Percentiles rank a stretch among this genome's conserved stretches.
Evolutionary conservation across 768 basidiomycete species (phyloP).

Genomic region (Coprinopsis sp.): DNA sequence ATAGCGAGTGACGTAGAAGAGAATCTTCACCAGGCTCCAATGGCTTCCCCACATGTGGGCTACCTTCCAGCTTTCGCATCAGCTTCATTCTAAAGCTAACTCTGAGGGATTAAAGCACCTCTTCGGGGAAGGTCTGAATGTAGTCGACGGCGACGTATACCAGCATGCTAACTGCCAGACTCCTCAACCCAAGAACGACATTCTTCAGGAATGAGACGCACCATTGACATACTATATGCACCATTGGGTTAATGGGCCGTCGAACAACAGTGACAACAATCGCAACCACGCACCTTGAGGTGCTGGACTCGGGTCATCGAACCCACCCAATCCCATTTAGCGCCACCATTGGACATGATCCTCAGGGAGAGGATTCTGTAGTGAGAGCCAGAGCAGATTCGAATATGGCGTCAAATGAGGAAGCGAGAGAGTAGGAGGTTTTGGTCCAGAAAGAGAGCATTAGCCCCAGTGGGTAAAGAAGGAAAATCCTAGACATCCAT

Average conservation of each 20-base stretch:
- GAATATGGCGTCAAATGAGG: too few species aligned
- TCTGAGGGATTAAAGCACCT: neutral
- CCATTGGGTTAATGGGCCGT: neutral
- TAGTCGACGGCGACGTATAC: neutral
- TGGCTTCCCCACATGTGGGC: slow-evolving; percentile 3
- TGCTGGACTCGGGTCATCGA: neutral
- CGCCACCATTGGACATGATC: neutral
- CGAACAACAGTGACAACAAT: neutral
- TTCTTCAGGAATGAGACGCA: neutral
- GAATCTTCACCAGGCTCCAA: slow-evolving; percentile 9
- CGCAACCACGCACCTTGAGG: neutral
- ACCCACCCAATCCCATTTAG: neutral
- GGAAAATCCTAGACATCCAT: too few species aligned
- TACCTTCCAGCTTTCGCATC: neutral
- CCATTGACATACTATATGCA: neutral
- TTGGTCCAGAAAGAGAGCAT: too few species aligned
- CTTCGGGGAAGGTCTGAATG: neutral
- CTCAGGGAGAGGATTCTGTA: neutral
- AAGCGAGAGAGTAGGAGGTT: too few species aligned
- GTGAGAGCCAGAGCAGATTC: too few species aligned
- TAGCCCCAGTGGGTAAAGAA: too few species aligned
- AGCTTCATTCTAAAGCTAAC: neutral
- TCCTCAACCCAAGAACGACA: neutral
- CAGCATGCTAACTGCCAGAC: neutral
- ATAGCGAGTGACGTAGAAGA: slow-evolving; percentile 11